Evolutionary conservation across 2,329 filamentous ascomycete genomes (phyloP), one percentile per base, ranked within the genome.

Genomic region (Verticillium isaacii): DNA sequence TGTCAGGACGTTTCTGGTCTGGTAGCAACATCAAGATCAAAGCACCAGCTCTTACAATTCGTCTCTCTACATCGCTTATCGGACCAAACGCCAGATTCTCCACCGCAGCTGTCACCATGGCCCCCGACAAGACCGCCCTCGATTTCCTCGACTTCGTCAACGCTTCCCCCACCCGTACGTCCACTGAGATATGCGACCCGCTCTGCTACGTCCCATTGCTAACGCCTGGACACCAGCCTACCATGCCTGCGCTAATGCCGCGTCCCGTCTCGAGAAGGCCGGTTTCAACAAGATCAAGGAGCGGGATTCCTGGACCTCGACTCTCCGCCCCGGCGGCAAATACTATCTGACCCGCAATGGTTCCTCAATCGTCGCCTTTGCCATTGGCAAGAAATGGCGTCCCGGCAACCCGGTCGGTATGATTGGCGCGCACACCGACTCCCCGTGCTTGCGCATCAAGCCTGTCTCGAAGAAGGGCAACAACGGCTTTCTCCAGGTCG

Each of bases 371-470:
- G 87, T 97, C 62, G 93, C 93, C 66, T 98, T 98, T 77, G 91
- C 92, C 65, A 89, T 98, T 70, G 94, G 94, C 71, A 86, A 87
- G 71, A 89, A 91, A 80, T 99, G 94, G 94, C 89, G 89, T 73
- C 88, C 94, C 2, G 94, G 94, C 55, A 96, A 96, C 75, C 89
- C 93, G 9, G 89, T 97, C 66, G 85, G 91, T 74, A 97, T 98
- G 86, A 87, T 99, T 64, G 95, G 94, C 68, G 93, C 95, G 45
- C 94, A 99, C 77, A 98, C 95, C 63, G 95, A 99, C 78, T 97
- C 93, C 12, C 93, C 92, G 6, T 93, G 91, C 68, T 85, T 99
- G 58, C 89, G 94, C 63, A 82, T 99, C 74, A 99, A 99, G 82
- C 95, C 95, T 14, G 89, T 97, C 52, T 96, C 92, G 72, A 97